phyloP scores from a whole-genome alignment of 495 filamentous ascomycete genomes.

The Friedmanniomyces simplex region DNA sequence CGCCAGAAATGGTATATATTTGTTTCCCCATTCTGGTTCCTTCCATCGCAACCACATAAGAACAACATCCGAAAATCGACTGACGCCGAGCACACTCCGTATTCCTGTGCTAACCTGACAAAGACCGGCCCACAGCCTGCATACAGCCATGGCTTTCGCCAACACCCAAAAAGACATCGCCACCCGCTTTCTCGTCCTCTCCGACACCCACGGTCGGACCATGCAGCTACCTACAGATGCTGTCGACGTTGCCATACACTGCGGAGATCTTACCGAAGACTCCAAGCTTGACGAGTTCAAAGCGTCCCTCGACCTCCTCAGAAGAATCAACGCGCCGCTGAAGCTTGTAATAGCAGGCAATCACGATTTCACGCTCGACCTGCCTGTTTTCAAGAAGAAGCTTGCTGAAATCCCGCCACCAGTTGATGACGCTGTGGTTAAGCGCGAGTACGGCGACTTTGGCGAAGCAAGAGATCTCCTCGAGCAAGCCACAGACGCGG shows the following conservation, averaged over 20 bases:
- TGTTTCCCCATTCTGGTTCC: too few relatives aligned
- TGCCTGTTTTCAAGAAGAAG: slow-evolving; percentile 10
- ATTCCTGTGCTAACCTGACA: too few relatives aligned
- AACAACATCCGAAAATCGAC: too few relatives aligned
- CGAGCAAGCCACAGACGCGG: slow-evolving; percentile 34
- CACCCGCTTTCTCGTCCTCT: slow-evolving; percentile 26
- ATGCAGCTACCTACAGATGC: slow-evolving; percentile 33
- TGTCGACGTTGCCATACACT: slow-evolving; percentile 56
- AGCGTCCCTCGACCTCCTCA: slow-evolving; percentile 42
- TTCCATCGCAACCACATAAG: too few relatives aligned
- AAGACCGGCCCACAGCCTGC: too few relatives aligned
- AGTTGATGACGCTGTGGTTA: neutral
- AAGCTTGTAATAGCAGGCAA: slow-evolving; percentile 76
- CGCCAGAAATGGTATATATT: too few relatives aligned
- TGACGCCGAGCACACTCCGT: too few relatives aligned
- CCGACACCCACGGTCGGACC: slow-evolving; percentile 23
- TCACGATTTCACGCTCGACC: slow-evolving; percentile 65
- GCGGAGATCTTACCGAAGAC: slow-evolving; percentile 58
- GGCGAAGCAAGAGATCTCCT: slow-evolving; percentile 2
- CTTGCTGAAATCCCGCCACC: neutral
- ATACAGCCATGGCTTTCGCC: too few relatives aligned
- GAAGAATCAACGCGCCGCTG: slow-evolving; percentile 47
- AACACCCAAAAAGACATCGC: too few relatives aligned
- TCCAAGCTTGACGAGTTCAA: slow-evolving; percentile 47
- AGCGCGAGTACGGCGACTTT: neutral